Percentiles rank a stretch among this genome's conserved stretches.
Evolutionary conservation across 2,329 filamentous ascomycete genomes (phyloP).

Genomic region (Magnaporthiopsis incrustans): DNA sequence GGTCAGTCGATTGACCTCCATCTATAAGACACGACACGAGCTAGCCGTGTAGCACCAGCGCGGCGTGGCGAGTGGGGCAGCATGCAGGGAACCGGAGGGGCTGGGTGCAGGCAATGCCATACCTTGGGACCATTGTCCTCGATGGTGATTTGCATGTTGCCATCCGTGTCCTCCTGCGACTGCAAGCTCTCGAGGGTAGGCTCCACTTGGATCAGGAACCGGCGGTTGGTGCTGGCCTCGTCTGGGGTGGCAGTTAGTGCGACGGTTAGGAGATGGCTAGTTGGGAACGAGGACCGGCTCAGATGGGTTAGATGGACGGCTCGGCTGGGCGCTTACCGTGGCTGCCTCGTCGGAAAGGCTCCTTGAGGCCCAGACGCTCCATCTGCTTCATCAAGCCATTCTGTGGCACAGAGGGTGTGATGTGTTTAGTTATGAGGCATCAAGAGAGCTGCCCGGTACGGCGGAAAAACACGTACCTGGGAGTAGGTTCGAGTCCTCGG

Average conservation of each 20-base stretch:
- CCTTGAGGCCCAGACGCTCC: slow-evolving; percentile 41
- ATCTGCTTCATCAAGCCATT: slow-evolving; percentile 46
- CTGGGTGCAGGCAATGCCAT: slow-evolving; percentile 10
- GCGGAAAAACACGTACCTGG: slow-evolving; percentile 30
- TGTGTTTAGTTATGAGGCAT: neutral
- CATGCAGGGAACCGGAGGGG: neutral
- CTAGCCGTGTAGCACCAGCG: neutral
- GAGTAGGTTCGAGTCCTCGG: slow-evolving; percentile 49
- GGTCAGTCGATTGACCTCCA: neutral
- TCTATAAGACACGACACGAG: neutral
- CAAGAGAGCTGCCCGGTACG: neutral
- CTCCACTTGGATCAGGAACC: slow-evolving; percentile 82
- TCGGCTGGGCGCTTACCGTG: slow-evolving; percentile 22
- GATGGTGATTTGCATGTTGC: slow-evolving; percentile 95
- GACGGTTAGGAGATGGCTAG: neutral
- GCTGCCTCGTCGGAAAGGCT: slow-evolving; percentile 50
- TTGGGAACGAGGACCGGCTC: neutral
- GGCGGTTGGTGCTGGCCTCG: slow-evolving; percentile 61
- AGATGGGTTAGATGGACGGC: slow-evolving; percentile 5
- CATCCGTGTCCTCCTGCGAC: slow-evolving; percentile 84
- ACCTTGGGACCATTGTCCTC: slow-evolving; percentile 92
- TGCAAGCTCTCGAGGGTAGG: slow-evolving; percentile 71
- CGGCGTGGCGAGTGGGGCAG: slow-evolving; percentile 1
- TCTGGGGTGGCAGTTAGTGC: slow-evolving; percentile 34
- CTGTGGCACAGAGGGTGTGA: slow-evolving; percentile 22